Base-by-base conservation (phyloP, 495 filamentous ascomycete species). In the Penicillium atrosanguineum region DNA sequence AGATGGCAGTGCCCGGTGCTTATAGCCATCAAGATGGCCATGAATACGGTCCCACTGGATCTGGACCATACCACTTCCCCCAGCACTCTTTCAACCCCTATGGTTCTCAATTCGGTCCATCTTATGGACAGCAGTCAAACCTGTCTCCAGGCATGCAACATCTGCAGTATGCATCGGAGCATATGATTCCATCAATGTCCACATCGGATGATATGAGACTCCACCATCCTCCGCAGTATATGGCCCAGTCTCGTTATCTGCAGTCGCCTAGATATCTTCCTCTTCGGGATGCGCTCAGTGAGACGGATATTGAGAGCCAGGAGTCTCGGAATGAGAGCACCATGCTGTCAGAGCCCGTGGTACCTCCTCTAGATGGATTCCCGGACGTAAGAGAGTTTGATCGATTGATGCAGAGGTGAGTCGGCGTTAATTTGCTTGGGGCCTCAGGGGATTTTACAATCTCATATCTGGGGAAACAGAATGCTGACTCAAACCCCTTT, bases 311-410 rank as follows among this genome's bases (percentile, higher is more conserved):
- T 28, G 75, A 79, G 61, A 70, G 62, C 42, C 75, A 79, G 53
- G 70, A 74, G 20, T 77, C 74, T 34, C 60, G 56, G 21, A 75
- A 77, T 45, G 72, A 76, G 53, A 55, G 57, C 16, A 68, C 69
- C 4, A 73, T 73, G 72, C 56, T 71, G 12, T 79, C 75, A 11
- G 75, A 79, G 48, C 67, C 72, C 20, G 67, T 77, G 11, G 50
- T 74, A 7, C 75, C 75, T 18, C 60, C 69, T 3, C 49, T 78
- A 21, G 76, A 80, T 31, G 79, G 79, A 0, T 82, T 82, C 47
- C 80, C 80, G 1, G 72, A 79, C 59, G 71, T 74, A 12, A 68
- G 68, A 16, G 76, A 81, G 42, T 83, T 83, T 52, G 77, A 83
- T 54, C 69, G 69, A 50, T 55, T 83, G 49, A 74, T 83, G 66